Evolutionary conservation across 805 yeast genomes (phyloP).

Genomic region (Lipomyces yamadae): DNA sequence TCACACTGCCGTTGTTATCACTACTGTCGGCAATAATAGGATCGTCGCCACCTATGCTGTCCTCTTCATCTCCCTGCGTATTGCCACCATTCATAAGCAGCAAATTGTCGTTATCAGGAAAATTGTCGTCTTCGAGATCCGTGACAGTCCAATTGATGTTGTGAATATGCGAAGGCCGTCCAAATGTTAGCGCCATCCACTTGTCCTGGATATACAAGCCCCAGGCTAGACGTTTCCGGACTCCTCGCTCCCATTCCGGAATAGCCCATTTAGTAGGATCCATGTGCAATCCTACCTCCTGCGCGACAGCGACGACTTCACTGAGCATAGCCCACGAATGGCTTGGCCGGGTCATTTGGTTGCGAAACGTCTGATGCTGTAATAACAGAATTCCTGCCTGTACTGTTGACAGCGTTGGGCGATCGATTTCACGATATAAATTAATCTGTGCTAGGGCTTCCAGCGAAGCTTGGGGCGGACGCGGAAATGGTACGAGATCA

Average conservation of each 20-base stretch:
- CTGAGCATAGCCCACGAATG: constrained; percentile 79
- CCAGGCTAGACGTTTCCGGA: constrained; percentile 90
- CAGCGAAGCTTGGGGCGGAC: constrained; percentile 35
- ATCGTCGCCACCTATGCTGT: constrained; percentile 17
- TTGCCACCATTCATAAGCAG: constrained; percentile 18
- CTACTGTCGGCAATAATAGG: neutral
- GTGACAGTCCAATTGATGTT: constrained; percentile 81
- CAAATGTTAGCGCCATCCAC: constrained; percentile 82
- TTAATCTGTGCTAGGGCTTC: constrained; percentile 36
- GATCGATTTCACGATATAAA: constrained; percentile 39
- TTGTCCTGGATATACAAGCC: constrained; percentile 92
- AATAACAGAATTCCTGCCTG: constrained; percentile 51
- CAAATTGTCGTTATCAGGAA: constrained; percentile 31
- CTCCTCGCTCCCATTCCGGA: constrained; percentile 93
- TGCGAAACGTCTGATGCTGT: constrained; percentile 52
- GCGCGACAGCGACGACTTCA: constrained; percentile 74
- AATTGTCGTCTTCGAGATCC: constrained; percentile 55
- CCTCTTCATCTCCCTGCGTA: constrained; percentile 18
- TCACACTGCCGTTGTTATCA: constrained; percentile 32
- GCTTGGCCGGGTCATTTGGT: constrained; percentile 50
- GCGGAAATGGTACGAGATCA: constrained; percentile 35
- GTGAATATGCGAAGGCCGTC: constrained; percentile 81
- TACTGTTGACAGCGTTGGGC: constrained; percentile 47
- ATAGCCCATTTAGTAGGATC: constrained; percentile 90
- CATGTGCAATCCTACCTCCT: constrained; percentile 88